Conservation (phyloP, 495 filamentous ascomycete species). For the Neurospora sp. region DNA sequence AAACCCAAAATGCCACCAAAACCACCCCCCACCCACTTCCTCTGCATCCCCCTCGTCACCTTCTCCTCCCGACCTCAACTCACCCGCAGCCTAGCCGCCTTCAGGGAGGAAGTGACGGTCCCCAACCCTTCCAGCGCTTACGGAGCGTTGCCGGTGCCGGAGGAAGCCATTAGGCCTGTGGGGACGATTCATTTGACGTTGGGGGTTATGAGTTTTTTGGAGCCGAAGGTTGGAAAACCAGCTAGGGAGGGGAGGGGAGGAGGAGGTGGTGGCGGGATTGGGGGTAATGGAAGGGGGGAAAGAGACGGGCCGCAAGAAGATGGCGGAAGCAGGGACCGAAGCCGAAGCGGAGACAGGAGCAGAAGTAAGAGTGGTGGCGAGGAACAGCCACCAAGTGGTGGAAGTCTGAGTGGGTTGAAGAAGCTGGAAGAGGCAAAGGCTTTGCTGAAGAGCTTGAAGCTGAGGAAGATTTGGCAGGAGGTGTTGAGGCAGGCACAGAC, state of each 20-base stretch:
- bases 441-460: constrained; percentile 45
- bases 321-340: not conserved
- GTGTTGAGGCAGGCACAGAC: constrained; percentile 19
- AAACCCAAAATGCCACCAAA: constrained; percentile 7
- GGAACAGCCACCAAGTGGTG: not conserved
- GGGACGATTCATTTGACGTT: constrained; percentile 79
- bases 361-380: not conserved
- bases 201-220: constrained; percentile 72
- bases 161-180: constrained; percentile 61
- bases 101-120: constrained; percentile 45
- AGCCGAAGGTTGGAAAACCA: constrained; percentile 24
- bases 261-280: not conserved
- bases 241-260: too few species aligned
- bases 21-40: constrained; percentile 66
- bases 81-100: constrained; percentile 45
- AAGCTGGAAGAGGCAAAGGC: constrained; percentile 46
- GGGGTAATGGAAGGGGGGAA: not conserved
- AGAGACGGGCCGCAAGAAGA: not conserved
- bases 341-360: too few species aligned
- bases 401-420: not conserved
- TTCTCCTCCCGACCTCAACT: constrained; percentile 52
- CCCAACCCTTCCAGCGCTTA: not conserved
- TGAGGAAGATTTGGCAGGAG: constrained; percentile 31
- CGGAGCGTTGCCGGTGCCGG: constrained; percentile 33
- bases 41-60: constrained; percentile 73